A percentile compares a stretch with the other conserved stretches of the same genome.
Evolutionary conservation across 164 flowering plant species (phyloP).

Genomic region (Stephania yunnanensis): DNA sequence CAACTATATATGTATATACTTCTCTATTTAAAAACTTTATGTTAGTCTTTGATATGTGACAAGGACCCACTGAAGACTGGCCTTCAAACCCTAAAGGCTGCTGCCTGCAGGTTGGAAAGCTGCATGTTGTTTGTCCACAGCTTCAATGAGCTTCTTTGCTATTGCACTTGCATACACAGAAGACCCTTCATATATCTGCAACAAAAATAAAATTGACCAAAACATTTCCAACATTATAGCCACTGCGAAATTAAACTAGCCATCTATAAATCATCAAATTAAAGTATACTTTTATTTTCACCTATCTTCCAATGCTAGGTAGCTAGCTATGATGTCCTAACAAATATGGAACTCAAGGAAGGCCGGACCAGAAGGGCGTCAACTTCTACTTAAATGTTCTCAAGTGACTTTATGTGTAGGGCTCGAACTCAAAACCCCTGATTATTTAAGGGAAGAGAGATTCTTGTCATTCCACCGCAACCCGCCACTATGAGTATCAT

Average conservation of each 20-base stretch:
- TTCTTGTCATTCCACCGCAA: no score
- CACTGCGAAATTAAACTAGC: background rate
- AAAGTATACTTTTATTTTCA: no score
- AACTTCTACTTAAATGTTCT: no score
- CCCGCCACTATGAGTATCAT: no score
- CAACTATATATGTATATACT: background rate
- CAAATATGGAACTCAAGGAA: no score
- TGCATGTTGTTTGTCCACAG: constrained; percentile 58
- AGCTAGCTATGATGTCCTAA: no score
- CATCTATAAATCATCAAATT: no score
- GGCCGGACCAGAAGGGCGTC: no score
- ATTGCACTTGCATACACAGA: constrained; percentile 83
- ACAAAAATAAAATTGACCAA: background rate
- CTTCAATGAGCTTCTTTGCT: constrained; percentile 79
- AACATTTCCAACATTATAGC: background rate
- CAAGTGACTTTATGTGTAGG: no score
- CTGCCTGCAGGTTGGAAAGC: constrained; percentile 14
- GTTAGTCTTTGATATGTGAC: background rate
- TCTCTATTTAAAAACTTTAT: background rate
- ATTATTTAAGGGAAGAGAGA: no score
- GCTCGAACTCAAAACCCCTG: no score
- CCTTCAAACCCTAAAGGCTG: constrained; percentile 10
- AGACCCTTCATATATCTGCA: constrained; percentile 86
- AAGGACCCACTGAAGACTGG: background rate
- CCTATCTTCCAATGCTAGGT: no score